Conservation (phyloP, 1,284 basidiomycete genomes). For the Cryptococcus hybrid region DNA sequence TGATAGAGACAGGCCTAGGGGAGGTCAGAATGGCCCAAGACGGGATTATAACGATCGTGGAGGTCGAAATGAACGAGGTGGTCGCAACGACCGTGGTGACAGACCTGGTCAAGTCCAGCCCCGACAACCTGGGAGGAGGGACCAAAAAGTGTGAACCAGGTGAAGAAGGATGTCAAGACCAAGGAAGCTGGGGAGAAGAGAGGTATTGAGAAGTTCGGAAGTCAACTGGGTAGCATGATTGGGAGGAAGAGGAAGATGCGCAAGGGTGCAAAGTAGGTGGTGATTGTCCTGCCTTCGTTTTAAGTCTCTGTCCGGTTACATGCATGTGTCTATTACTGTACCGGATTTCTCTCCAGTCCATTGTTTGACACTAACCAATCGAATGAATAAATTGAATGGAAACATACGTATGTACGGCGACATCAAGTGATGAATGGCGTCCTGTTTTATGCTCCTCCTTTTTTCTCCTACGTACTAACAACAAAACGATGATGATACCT, state of each 20-base stretch:
- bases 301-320: neutral
- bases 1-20: neutral
- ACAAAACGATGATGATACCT: too few species aligned
- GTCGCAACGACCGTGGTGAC: neutral
- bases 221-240: constrained; percentile 47
- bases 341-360: neutral
- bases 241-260: constrained; percentile 49
- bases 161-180: neutral
- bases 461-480: too few species aligned
- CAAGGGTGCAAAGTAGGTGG: constrained; percentile 33
- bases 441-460: too few species aligned
- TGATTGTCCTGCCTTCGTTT: neutral
- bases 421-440: too few species aligned
- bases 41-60: neutral
- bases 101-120: neutral
- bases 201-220: constrained; percentile 45
- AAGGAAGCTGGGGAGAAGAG: constrained; percentile 26
- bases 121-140: neutral
- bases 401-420: too few species aligned
- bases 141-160: neutral
- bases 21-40: too few species aligned
- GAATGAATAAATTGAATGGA: too few species aligned
- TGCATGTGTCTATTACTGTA: neutral
- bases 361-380: too few species aligned
- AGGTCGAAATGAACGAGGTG: neutral